These are phyloP conservation scores for Chlorella sp. DNA, from an alignment of 139 green algal genomes.

Conservation along the genomic window DNA sequence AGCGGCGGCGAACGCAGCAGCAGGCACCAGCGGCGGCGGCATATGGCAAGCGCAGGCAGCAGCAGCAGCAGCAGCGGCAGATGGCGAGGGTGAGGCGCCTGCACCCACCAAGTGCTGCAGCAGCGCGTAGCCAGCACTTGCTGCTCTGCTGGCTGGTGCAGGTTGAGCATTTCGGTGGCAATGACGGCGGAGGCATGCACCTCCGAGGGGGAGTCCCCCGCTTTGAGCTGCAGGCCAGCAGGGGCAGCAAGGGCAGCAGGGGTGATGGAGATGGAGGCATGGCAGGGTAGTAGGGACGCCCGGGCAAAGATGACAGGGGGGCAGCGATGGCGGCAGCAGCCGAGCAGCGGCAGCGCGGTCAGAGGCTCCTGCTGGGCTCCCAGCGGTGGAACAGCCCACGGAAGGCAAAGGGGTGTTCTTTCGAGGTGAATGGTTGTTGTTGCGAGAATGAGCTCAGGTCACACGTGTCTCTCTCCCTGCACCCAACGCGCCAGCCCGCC, in stretches of 20 bases:
- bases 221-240: conserved; percentile 63
- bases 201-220: too few relatives aligned
- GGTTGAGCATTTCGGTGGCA: conserved; percentile 42
- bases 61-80: too few relatives aligned
- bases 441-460: too few relatives aligned
- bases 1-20: too few relatives aligned
- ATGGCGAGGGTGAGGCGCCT: neutral
- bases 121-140: conserved; percentile 60
- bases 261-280: neutral
- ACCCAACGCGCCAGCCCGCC: too few relatives aligned
- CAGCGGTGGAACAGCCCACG: neutral
- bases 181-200: conserved; percentile 19
- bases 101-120: conserved; percentile 60
- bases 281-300: neutral
- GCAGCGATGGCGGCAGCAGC: too few relatives aligned
- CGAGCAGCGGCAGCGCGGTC: neutral
- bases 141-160: conserved; percentile 44
- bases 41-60: too few relatives aligned
- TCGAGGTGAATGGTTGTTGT: too few relatives aligned
- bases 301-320: neutral
- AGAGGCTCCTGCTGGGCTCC: too few relatives aligned
- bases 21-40: too few relatives aligned
- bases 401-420: too few relatives aligned
- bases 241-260: neutral
- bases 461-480: too few relatives aligned